A percentile compares a stretch with the other conserved stretches of the same genome.
These are phyloP conservation scores for Sphenostylis stenocarpa DNA, from an alignment of 306 rosid species.

Conservation along the genomic window DNA sequence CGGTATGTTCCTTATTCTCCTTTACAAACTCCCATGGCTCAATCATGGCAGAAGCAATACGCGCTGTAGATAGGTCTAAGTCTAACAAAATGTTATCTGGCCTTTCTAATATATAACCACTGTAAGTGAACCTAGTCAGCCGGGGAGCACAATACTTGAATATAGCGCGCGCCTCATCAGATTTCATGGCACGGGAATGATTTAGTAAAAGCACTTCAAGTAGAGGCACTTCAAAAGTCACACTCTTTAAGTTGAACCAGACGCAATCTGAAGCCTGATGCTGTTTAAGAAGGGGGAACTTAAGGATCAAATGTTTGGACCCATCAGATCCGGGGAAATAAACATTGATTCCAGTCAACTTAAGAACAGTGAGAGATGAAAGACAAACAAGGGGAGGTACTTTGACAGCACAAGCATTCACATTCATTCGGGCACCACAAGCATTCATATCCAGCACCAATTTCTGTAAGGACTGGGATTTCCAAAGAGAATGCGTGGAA, in stretches of 20 bases:
- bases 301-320: not conserved
- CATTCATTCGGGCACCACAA: too few relatives aligned
- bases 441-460: not conserved
- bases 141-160: not conserved
- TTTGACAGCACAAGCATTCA: not conserved
- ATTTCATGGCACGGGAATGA: too few relatives aligned
- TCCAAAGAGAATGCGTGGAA: not conserved
- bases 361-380: not conserved
- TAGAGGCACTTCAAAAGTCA: constrained; percentile 21
- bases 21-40: rapidly evolving
- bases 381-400: not conserved
- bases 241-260: not conserved
- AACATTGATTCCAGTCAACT: not conserved
- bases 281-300: not conserved
- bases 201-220: constrained; percentile 2
- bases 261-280: not conserved
- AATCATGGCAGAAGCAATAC: not conserved
- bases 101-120: not conserved
- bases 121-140: not conserved
- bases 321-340: not conserved
- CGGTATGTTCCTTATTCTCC: not conserved
- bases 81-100: not conserved
- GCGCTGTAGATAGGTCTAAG: not conserved
- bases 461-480: not conserved
- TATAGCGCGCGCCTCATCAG: not conserved